A percentile compares a stretch with the other conserved stretches of the same genome.
phyloP scores from a whole-genome alignment of 176 grass and related monocot species.

The Oryza longistaminata region DNA sequence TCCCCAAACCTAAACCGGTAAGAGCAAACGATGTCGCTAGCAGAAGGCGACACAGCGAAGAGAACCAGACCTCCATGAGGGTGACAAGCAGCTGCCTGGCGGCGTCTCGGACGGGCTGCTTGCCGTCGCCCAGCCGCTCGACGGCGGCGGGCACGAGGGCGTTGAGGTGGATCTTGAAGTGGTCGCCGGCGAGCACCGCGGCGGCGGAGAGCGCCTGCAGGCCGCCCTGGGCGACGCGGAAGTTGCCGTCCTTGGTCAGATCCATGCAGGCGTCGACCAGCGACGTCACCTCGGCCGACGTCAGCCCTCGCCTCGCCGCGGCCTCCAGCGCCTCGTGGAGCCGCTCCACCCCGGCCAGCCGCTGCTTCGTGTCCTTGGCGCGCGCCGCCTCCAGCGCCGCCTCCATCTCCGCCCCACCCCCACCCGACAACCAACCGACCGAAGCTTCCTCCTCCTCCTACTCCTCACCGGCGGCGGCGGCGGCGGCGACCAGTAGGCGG shows the following conservation, averaged over 20 bases:
- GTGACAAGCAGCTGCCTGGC: slow-evolving; percentile 73
- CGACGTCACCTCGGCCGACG: slow-evolving; percentile 54
- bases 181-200: slow-evolving; percentile 83
- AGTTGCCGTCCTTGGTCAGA: slow-evolving; percentile 74
- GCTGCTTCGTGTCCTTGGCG: slow-evolving; percentile 73
- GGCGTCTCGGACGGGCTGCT: slow-evolving; percentile 82
- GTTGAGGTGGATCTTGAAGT: slow-evolving; percentile 87
- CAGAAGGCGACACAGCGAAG: background rate
- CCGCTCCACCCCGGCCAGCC: slow-evolving; percentile 78
- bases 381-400: slow-evolving; percentile 81
- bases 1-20: background rate
- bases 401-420: slow-evolving; percentile 52
- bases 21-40: background rate
- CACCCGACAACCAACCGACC: background rate
- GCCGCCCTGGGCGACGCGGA: slow-evolving; percentile 76
- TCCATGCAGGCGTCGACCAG: slow-evolving; percentile 76
- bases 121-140: slow-evolving; percentile 78
- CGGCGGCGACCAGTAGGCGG: background rate
- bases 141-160: slow-evolving; percentile 68
- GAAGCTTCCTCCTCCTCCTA: background rate
- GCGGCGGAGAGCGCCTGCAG: slow-evolving; percentile 81
- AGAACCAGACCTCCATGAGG: slow-evolving; percentile 75
- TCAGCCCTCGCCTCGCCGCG: slow-evolving; percentile 53
- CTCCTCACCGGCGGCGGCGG: background rate
- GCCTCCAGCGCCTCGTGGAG: slow-evolving; percentile 76